Conservation (phyloP, 2,329 filamentous ascomycete genomes). For the Sarocladiaceae sp. region DNA sequence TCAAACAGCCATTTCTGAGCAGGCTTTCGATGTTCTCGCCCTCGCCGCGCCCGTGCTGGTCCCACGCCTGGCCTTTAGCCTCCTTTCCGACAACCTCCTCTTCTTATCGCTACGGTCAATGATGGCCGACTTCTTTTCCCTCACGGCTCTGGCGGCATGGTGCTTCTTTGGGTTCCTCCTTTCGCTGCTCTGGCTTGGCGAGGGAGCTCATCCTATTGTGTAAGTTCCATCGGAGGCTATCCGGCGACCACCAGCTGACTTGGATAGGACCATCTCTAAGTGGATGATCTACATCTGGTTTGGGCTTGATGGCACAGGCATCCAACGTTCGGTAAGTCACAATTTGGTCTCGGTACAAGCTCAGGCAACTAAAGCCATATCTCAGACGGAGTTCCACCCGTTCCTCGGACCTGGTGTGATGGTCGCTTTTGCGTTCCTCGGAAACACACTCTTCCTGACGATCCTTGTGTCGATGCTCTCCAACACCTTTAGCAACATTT, state of each 20-base stretch:
- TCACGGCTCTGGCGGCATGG: conserved; percentile 71
- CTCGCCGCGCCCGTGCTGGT: conserved; percentile 73
- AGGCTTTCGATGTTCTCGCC: conserved; percentile 72
- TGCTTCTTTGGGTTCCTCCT: conserved; percentile 78
- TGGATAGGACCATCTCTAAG: conserved; percentile 61
- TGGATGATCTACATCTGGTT: conserved; percentile 97
- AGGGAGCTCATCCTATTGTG: conserved; percentile 54
- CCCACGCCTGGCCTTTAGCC: conserved; percentile 73
- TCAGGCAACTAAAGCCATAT: no score
- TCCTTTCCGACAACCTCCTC: conserved; percentile 77
- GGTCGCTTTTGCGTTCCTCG: conserved; percentile 78
- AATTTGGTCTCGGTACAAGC: no score
- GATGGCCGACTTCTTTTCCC: conserved; percentile 78
- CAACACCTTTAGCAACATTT: conserved; percentile 76
- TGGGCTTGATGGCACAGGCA: conserved; percentile 67
- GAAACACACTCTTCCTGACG: conserved; percentile 83
- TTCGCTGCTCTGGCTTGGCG: conserved; percentile 70
- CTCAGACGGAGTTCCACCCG: conserved; percentile 67
- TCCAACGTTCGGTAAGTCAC: conserved; percentile 49
- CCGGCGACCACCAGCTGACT: conserved; percentile 12
- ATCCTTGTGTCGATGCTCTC: conserved; percentile 82
- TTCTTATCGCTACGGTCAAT: conserved; percentile 76
- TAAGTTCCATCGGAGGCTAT: conserved; percentile 26
- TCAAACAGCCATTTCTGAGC: conserved; percentile 45
- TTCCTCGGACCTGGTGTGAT: conserved; percentile 74